phyloP scores from a whole-genome alignment of 495 filamentous ascomycete genomes.

The Talaromyces nanjingensis region DNA sequence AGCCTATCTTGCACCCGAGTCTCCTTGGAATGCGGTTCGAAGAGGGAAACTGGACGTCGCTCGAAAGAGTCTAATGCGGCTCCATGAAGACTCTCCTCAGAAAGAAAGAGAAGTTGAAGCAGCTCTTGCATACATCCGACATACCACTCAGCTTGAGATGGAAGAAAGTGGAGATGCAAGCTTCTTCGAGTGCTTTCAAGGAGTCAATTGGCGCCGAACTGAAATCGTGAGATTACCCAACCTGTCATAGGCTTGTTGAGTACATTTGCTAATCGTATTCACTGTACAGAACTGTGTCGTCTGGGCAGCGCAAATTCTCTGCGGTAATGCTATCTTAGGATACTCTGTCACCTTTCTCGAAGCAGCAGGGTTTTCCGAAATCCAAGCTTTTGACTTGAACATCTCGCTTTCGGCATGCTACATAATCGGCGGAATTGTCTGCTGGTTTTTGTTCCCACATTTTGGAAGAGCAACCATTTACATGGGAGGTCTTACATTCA shows the following conservation, averaged over 20 bases:
- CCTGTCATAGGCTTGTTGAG: conserved; percentile 12
- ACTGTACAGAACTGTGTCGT: conserved; percentile 34
- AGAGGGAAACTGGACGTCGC: conserved; percentile 47
- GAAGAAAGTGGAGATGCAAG: conserved; percentile 51
- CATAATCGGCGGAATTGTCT: conserved; percentile 54
- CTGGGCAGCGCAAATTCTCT: conserved; percentile 63
- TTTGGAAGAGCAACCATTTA: conserved; percentile 57
- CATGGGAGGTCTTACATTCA: conserved; percentile 48
- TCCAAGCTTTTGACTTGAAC: conserved; percentile 51
- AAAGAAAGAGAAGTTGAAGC: conserved; percentile 44
- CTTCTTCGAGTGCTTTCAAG: conserved; percentile 66
- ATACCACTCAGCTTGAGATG: conserved; percentile 58
- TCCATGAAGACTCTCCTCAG: conserved; percentile 17
- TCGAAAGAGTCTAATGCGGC: conserved; percentile 28
- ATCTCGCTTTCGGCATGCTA: conserved; percentile 57
- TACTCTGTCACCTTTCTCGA: conserved; percentile 61
- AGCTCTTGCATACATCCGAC: conserved; percentile 53
- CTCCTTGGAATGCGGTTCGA: conserved; percentile 69
- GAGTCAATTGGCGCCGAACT: conserved; percentile 60
- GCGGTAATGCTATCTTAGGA: conserved; percentile 57
- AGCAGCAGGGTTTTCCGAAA: conserved; percentile 48
- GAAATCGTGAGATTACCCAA: conserved; percentile 57
- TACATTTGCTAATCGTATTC: neutral
- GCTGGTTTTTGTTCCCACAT: conserved; percentile 53
- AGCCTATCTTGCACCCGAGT: conserved; percentile 60